Conservation (phyloP, 2,329 filamentous ascomycete genomes). For the Fusarium sp. region DNA sequence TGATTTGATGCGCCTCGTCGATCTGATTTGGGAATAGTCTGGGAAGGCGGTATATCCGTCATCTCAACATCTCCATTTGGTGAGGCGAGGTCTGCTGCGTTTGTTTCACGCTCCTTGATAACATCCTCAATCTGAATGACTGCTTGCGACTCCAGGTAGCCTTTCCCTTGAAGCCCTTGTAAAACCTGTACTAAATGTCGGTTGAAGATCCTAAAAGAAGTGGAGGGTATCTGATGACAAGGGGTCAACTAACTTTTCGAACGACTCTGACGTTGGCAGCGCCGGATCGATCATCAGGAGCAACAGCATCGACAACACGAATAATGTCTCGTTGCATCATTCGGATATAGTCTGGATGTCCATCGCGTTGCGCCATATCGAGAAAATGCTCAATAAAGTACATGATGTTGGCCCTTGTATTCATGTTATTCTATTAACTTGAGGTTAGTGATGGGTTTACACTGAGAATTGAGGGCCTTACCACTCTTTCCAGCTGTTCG, state of each 20-base stretch:
- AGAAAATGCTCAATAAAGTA: conserved; percentile 98
- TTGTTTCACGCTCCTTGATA: conserved; percentile 80
- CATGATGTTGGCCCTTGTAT: conserved; percentile 97
- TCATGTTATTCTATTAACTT: conserved; percentile 83
- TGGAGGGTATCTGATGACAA: not conserved
- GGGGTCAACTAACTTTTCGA: conserved; percentile 70
- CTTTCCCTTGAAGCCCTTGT: conserved; percentile 75
- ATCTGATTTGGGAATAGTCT: conserved; percentile 53
- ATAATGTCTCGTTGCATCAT: conserved; percentile 97
- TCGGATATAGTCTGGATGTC: conserved; percentile 82
- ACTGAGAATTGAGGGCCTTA: conserved; percentile 1
- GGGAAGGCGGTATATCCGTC: conserved; percentile 56
- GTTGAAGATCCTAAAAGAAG: conserved; percentile 10
- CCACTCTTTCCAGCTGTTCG: conserved; percentile 88
- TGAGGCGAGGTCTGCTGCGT: conserved; percentile 66
- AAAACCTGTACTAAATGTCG: conserved; percentile 65
- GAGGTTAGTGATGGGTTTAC: conserved; percentile 15
- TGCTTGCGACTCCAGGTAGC: conserved; percentile 78
- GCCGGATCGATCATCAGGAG: conserved; percentile 85
- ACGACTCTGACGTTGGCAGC: conserved; percentile 95
- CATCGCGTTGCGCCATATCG: conserved; percentile 82
- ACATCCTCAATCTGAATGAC: conserved; percentile 85
- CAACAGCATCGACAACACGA: conserved; percentile 90
- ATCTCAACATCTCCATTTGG: conserved; percentile 59
- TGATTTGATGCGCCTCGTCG: conserved; percentile 52